Evolutionary conservation across 1,139 yeast species (phyloP).

Genomic region (Hemisphaericaspora xylofermentans): DNA sequence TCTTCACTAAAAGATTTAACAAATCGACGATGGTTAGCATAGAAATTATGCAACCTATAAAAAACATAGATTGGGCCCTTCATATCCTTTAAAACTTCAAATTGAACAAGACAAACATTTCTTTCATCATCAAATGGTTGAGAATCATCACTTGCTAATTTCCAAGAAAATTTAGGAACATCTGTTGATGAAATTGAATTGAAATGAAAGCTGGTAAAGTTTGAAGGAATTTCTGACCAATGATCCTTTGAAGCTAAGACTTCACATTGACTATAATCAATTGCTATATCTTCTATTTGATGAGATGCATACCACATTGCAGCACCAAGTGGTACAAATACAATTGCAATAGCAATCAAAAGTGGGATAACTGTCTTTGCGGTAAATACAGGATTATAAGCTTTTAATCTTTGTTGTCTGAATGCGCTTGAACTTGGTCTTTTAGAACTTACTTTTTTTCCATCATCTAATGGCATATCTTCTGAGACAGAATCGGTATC

Average conservation of each 20-base stretch:
- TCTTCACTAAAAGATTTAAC: constrained; percentile 90
- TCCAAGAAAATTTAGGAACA: constrained; percentile 49
- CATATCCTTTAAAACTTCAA: constrained; percentile 71
- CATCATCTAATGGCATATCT: constrained; percentile 18
- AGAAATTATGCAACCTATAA: constrained; percentile 79
- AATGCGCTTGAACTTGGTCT: constrained; percentile 63
- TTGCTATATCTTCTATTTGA: constrained; percentile 71
- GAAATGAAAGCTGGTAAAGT: constrained; percentile 56
- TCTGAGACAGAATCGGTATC: constrained; percentile 19
- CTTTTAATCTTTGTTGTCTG: constrained; percentile 54
- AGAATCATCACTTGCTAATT: constrained; percentile 47
- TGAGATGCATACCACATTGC: constrained; percentile 83
- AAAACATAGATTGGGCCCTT: constrained; percentile 77
- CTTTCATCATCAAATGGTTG: constrained; percentile 56
- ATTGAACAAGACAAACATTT: constrained; percentile 73
- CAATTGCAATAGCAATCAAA: constrained; percentile 69
- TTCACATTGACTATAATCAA: constrained; percentile 81
- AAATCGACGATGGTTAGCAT: constrained; percentile 91
- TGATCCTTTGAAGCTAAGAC: constrained; percentile 50
- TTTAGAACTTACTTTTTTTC: constrained; percentile 40
- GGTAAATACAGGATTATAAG: constrained; percentile 74
- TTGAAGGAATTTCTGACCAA: constrained; percentile 61
- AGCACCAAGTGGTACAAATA: constrained; percentile 90
- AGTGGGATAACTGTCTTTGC: constrained; percentile 88
- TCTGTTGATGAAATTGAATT: constrained; percentile 21